Evolutionary conservation across 1,139 yeast genomes (phyloP).

Genomic region (Candida glucosophila): DNA sequence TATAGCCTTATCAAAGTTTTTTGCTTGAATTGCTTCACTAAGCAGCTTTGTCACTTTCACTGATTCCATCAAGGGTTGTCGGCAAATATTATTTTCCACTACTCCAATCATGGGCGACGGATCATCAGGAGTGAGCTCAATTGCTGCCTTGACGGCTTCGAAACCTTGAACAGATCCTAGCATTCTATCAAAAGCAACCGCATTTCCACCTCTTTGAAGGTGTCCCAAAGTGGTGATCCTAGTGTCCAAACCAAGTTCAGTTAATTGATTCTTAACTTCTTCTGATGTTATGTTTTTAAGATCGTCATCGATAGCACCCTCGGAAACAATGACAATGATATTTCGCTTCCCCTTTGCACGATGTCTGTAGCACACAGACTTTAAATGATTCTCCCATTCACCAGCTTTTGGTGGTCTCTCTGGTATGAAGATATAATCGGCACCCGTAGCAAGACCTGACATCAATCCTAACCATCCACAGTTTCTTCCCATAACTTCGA

Average conservation of each 20-base stretch:
- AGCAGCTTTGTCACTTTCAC: slow-evolving; percentile 79
- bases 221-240: slow-evolving; percentile 94
- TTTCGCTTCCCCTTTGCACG: slow-evolving; percentile 84
- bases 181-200: slow-evolving; percentile 87
- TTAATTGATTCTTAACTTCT: slow-evolving; percentile 73
- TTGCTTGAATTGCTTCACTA: slow-evolving; percentile 71
- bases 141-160: slow-evolving; percentile 90
- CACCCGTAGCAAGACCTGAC: slow-evolving; percentile 95
- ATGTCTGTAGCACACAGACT: slow-evolving; percentile 62
- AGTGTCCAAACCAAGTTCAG: slow-evolving; percentile 81
- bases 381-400: slow-evolving; percentile 73
- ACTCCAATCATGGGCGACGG: slow-evolving; percentile 96
- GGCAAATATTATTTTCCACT: slow-evolving; percentile 75
- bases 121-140: slow-evolving; percentile 79
- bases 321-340: slow-evolving; percentile 93
- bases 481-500: slow-evolving; percentile 98
- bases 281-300: slow-evolving; percentile 73
- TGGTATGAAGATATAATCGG: slow-evolving; percentile 89
- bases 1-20: slow-evolving; percentile 84
- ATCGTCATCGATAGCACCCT: slow-evolving; percentile 87
- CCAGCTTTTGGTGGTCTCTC: slow-evolving; percentile 70
- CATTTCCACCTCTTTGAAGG: slow-evolving; percentile 97
- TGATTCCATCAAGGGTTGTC: slow-evolving; percentile 82
- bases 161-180: slow-evolving; percentile 95
- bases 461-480: slow-evolving; percentile 97